Evolutionary conservation across 2,329 filamentous ascomycete species (phyloP), one percentile per base, ranked within the genome.

Genomic region (Colletotrichum acutatum): DNA sequence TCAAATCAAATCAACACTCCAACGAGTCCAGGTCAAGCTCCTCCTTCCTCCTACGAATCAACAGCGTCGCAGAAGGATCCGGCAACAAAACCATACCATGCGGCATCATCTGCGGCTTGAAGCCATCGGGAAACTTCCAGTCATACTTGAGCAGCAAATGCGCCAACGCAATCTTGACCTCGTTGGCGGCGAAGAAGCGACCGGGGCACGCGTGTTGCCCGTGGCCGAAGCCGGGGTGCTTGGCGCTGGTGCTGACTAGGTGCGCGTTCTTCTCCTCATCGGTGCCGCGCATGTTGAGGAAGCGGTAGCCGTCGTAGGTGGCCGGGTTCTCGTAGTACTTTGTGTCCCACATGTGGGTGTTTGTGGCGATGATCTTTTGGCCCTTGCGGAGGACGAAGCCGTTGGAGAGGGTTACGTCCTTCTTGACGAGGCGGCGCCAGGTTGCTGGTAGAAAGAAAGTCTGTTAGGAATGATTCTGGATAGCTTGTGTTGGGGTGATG

Each of bases 161-260:
- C 66, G 77, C 75, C 52, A 82, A 57, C n/a, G 78, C 46, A 34
- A 83, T 75, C 76, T 84, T 83, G 32, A 84, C 77, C 75, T 83
- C 79, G 66, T 81, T 80, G 11, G 76, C 77, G 1, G 82, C 82
- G 75, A 83, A 83, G 73, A 82, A 83, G 12, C 82, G 74, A 0
- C 83, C 83, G 1, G 83, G 83, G 71, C 82, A 84, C 1, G 82
- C 79, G 62, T 83, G 80, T 11, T 75, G 75, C 2, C 83, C 83
- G 60, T 83, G 77, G 1, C 83, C 83, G 58, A 84, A 85, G 19
- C 68, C 76, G 5, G 42, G 67, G 26, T 79, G 78, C 7, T 82
- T 78, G 2, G 77, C 66, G 3, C 76, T 77, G 0, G 82, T 83
- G 14, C 77, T 80, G 9, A 82, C 82, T 53, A 82, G 79, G 67